phyloP scores from a whole-genome alignment of 1,284 basidiomycete genomes.

The Pseudozyma pruni region DNA sequence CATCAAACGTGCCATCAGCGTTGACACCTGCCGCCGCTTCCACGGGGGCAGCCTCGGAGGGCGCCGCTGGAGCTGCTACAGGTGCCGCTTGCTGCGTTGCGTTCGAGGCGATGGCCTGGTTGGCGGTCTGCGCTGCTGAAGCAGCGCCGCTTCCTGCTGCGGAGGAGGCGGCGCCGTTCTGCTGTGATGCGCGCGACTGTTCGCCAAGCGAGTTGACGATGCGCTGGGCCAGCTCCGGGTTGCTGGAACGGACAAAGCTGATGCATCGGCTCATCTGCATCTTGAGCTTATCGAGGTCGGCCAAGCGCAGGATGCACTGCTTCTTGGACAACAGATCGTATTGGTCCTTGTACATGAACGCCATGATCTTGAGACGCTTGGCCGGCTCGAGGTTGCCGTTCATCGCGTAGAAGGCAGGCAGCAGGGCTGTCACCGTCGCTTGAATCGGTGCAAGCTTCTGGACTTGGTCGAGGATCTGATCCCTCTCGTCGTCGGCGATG shows the following conservation, averaged over 20 bases:
- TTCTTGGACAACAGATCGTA: constrained; percentile 53
- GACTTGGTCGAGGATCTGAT: constrained; percentile 59
- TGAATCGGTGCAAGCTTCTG: constrained; percentile 57
- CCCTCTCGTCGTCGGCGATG: constrained; percentile 58
- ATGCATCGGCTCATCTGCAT: constrained; percentile 66
- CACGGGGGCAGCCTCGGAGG: constrained; percentile 9
- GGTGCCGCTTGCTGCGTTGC: constrained; percentile 14
- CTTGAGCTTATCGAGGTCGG: constrained; percentile 65
- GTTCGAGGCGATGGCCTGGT: constrained; percentile 2
- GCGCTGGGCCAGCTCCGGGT: constrained; percentile 57
- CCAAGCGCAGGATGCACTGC: constrained; percentile 58
- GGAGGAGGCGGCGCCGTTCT: constrained; percentile 14
- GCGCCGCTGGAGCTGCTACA: constrained; percentile 14
- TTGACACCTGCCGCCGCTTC: constrained; percentile 21
- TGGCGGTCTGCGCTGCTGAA: not conserved
- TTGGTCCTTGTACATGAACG: constrained; percentile 66
- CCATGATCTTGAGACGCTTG: constrained; percentile 65
- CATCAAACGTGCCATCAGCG: constrained; percentile 44
- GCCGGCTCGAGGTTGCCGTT: constrained; percentile 61
- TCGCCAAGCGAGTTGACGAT: constrained; percentile 48
- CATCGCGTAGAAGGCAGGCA: constrained; percentile 66
- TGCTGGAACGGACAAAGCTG: constrained; percentile 62
- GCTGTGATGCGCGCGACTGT: constrained; percentile 35
- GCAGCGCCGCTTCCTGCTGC: constrained; percentile 12
- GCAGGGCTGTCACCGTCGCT: constrained; percentile 57